These are phyloP conservation scores for Epichloe brachyelytri DNA, from an alignment of 2,329 filamentous ascomycete species.

Conservation along the genomic window DNA sequence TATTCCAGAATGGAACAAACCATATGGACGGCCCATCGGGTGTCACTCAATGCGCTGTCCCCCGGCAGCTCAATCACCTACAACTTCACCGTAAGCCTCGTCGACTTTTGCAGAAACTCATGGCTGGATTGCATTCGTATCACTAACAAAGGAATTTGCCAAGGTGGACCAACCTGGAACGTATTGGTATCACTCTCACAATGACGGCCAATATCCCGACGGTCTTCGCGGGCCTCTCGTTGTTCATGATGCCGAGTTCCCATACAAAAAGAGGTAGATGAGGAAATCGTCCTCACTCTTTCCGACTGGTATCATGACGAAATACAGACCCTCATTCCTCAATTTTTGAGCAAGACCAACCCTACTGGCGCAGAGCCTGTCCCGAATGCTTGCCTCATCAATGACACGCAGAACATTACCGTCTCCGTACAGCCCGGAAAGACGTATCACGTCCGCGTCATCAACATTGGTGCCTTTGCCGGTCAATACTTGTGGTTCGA, in stretches of 20 bases:
- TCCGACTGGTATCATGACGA: constrained; percentile 60
- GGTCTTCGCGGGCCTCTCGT: constrained; percentile 53
- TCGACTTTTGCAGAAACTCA: too few species aligned
- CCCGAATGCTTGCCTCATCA: constrained; percentile 55
- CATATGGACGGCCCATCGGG: constrained; percentile 59
- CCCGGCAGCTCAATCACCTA: constrained; percentile 56
- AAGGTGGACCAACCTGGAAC: constrained; percentile 56
- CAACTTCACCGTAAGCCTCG: constrained; percentile 44
- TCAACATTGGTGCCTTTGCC: constrained; percentile 63
- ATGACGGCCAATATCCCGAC: constrained; percentile 55
- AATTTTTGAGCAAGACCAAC: constrained; percentile 40
- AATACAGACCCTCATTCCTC: constrained; percentile 31
- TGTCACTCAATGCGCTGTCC: constrained; percentile 55
- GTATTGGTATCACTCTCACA: constrained; percentile 70
- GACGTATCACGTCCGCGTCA: constrained; percentile 59
- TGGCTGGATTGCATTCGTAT: background rate
- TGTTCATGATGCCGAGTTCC: constrained; percentile 48
- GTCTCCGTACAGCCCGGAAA: constrained; percentile 50
- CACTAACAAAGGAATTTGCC: background rate
- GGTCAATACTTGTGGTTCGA: constrained; percentile 56
- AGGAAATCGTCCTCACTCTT: constrained; percentile 51
- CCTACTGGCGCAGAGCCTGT: constrained; percentile 51
- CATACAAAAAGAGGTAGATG: constrained; percentile 45
- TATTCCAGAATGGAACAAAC: constrained; percentile 53
- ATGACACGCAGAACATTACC: constrained; percentile 51